Evolutionary conservation across 495 filamentous ascomycete species (phyloP).

Genomic region (Penicillium soppii): DNA sequence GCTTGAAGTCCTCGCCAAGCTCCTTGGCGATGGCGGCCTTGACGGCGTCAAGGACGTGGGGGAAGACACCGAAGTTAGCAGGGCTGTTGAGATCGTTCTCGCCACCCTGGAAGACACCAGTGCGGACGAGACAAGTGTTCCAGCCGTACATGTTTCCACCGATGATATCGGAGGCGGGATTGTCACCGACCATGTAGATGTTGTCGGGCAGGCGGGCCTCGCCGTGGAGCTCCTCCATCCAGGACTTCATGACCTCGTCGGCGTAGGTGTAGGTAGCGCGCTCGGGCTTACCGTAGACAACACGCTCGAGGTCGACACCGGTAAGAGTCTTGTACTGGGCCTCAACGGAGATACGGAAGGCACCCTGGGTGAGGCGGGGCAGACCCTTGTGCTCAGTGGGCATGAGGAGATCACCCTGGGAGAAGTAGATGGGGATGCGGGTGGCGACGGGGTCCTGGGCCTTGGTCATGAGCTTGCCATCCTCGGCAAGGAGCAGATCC

Average conservation of each 20-base stretch:
- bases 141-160: constrained; percentile 81
- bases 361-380: constrained; percentile 71
- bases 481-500: constrained; percentile 72
- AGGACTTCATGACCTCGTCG: constrained; percentile 69
- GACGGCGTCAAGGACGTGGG: constrained; percentile 55
- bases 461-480: constrained; percentile 65
- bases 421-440: constrained; percentile 76
- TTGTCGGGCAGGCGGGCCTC: constrained; percentile 68
- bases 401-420: constrained; percentile 71
- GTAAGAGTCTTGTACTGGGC: constrained; percentile 77
- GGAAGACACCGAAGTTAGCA: constrained; percentile 57
- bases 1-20: constrained; percentile 56
- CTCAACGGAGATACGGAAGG: constrained; percentile 75
- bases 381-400: constrained; percentile 70
- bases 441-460: constrained; percentile 65
- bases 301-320: constrained; percentile 72
- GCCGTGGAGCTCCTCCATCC: constrained; percentile 76
- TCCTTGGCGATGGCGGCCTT: constrained; percentile 55
- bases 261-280: constrained; percentile 78
- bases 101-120: constrained; percentile 59
- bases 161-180: constrained; percentile 75
- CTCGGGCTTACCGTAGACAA: constrained; percentile 84
- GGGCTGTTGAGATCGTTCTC: constrained; percentile 59
- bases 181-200: constrained; percentile 82
- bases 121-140: constrained; percentile 71